Conservation (phyloP, 805 yeast genomes). For the Yamadazyma scolyti region DNA sequence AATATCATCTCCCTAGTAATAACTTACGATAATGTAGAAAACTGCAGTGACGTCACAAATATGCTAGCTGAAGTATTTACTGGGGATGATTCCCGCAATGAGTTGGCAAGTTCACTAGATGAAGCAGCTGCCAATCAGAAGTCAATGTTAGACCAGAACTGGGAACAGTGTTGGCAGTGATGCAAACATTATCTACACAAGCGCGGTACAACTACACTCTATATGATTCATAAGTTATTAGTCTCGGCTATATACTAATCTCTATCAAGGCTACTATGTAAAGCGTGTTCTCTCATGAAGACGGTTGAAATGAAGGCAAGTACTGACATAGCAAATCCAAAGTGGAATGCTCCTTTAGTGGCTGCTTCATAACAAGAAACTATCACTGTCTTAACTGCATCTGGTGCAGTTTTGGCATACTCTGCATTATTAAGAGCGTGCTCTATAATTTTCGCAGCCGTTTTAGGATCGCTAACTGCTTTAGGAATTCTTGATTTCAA, state of each 20-base stretch:
- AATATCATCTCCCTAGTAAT: too few relatives aligned
- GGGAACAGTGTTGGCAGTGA: too few relatives aligned
- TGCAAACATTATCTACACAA: too few relatives aligned
- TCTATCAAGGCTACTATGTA: conserved; percentile 52
- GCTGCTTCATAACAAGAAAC: conserved; percentile 47
- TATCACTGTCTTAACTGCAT: conserved; percentile 43
- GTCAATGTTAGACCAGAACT: too few relatives aligned
- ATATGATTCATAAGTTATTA: too few relatives aligned
- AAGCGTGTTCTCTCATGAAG: conserved; percentile 54
- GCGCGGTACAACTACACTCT: too few relatives aligned
- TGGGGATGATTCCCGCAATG: too few relatives aligned
- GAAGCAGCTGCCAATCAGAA: too few relatives aligned
- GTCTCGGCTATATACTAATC: conserved; percentile 17
- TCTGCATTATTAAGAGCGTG: conserved; percentile 56
- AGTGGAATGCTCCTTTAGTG: conserved; percentile 51
- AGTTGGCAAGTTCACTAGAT: too few relatives aligned
- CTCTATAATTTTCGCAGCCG: conserved; percentile 42
- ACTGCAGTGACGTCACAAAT: too few relatives aligned
- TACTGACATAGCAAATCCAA: conserved; percentile 38
- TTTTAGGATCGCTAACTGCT: conserved; percentile 24
- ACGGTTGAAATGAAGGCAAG: conserved; percentile 40
- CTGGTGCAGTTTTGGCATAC: conserved; percentile 53
- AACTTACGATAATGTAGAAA: too few relatives aligned
- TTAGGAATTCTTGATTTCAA: conserved; percentile 16
- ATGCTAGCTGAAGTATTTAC: too few relatives aligned